A percentile compares a stretch with the other conserved stretches of the same genome.
Evolutionary conservation across 768 basidiomycete genomes (phyloP).

Genomic region (Tulasnella sp.): DNA sequence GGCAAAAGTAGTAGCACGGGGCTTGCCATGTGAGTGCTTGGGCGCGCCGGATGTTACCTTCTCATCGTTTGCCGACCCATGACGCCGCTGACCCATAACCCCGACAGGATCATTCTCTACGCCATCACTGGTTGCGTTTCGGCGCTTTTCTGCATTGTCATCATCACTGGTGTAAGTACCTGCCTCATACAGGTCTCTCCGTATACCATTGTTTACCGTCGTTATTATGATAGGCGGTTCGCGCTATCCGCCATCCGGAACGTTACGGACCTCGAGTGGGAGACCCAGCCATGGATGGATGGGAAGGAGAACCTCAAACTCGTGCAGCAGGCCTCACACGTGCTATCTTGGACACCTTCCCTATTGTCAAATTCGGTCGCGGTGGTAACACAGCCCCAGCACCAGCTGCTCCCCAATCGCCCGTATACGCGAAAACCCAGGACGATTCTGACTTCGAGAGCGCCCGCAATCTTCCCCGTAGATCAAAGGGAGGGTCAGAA

Average conservation of each 20-base stretch:
- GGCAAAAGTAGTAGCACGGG: conserved; percentile 51
- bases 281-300: conserved; percentile 44
- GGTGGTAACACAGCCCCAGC: conserved; percentile 31
- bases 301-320: conserved; percentile 56
- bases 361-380: conserved; percentile 80
- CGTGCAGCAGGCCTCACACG: conserved; percentile 84
- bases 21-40: conserved; percentile 69
- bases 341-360: conserved; percentile 95
- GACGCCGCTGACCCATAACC: conserved; percentile 28
- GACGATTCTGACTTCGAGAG: conserved; percentile 1
- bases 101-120: conserved; percentile 75
- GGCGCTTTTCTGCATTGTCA: conserved; percentile 79
- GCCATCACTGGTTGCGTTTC: conserved; percentile 89
- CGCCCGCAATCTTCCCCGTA: background rate
- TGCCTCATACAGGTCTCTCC: background rate
- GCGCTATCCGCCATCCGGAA: conserved; percentile 45
- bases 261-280: conserved; percentile 68
- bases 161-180: conserved; percentile 73
- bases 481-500: background rate
- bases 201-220: conserved; percentile 18
- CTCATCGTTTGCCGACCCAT: conserved; percentile 16
- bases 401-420: background rate
- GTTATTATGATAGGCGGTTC: conserved; percentile 42
- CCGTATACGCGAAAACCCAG: background rate
- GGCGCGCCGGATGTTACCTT: background rate